Base-by-base conservation (phyloP, 2,329 filamentous ascomycete genomes). In the Samsoniella hepiali region DNA sequence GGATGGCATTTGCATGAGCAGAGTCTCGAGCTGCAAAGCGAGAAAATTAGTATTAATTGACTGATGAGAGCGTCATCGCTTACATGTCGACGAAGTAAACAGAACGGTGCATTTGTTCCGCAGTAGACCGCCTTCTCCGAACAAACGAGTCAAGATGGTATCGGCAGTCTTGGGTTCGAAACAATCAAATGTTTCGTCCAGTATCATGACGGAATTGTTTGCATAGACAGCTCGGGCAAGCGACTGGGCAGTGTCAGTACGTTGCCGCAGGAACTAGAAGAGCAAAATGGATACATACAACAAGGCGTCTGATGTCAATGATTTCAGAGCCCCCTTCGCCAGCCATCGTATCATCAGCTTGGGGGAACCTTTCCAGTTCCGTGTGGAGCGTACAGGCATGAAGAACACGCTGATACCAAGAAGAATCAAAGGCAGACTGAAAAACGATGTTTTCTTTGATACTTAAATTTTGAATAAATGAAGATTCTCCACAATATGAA, bases 191-290 rank as follows among this genome's bases (percentile, higher is more conserved):
- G 50, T 53, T 36, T 53, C 50, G 31, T 53, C 50, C 3, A 53
- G 17, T 7, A 53, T 4, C 50, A 53, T 34, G 50, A 53, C 29
- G 3, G 50, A 31, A 6, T 29, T 15, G 5, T 53, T 34, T 5
- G 50, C 50, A 53, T 53, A 53, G 50, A 53, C 50, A 29, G 50
- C 50, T 36, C 50, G 22, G 13, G 50, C 50, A n/a, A 53, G 50
- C 4, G 50, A 10, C 50, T 53, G n/a, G 36, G 29, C 8, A 22
- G 15, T 34, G 50, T 53, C 31, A 53, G 50, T 36, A 9, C 36
- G 17, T n/a, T 6, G n/a, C 10, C 2, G 9, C 10, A 11, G 50
- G 4, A 53, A 2, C n/a, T 17, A 22, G 50, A 15, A 36, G 13
- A n/a, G 15, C 11, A 50, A 7, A 34, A 29, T 22, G 13, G 15